These are phyloP conservation scores for Phytophthora sansomeana DNA, from an alignment of 352 stramenopile species.

Conservation along the genomic window DNA sequence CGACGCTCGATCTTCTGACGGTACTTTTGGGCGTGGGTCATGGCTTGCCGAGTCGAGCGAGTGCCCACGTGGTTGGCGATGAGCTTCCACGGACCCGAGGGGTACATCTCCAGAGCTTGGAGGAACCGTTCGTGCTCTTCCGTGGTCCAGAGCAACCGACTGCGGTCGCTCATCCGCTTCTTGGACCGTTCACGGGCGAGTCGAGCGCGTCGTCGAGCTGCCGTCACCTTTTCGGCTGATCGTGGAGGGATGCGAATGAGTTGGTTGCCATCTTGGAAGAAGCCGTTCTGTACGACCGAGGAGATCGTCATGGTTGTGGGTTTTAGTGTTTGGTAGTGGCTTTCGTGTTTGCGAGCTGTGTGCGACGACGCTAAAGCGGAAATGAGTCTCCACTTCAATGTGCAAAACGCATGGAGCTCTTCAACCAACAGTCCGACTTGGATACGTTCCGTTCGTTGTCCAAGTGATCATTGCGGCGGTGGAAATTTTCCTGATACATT, in stretches of 20 bases:
- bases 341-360: slow-evolving; percentile 10
- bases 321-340: neutral
- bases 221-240: slow-evolving; percentile 30
- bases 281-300: slow-evolving; percentile 39
- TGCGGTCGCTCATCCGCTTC: slow-evolving; percentile 36
- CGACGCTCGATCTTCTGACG: slow-evolving; percentile 44
- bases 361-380: slow-evolving; percentile 15
- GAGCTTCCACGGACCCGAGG: slow-evolving; percentile 49
- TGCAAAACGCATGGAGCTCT: slow-evolving; percentile 11
- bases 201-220: slow-evolving; percentile 21
- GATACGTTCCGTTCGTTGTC: slow-evolving; percentile 17
- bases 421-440: slow-evolving; percentile 14
- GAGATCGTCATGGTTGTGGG: slow-evolving; percentile 42
- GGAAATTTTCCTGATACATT: slow-evolving; percentile 44
- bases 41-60: slow-evolving; percentile 44
- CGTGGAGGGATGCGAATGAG: slow-evolving; percentile 37
- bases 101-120: slow-evolving; percentile 48
- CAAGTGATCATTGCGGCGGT: slow-evolving; percentile 15
- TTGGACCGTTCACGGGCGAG: slow-evolving; percentile 35
- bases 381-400: slow-evolving; percentile 29
- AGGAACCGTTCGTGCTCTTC: slow-evolving; percentile 58
- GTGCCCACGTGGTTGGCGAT: slow-evolving; percentile 47
- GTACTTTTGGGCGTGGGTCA: slow-evolving; percentile 58
- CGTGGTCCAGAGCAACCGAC: slow-evolving; percentile 34
- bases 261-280: slow-evolving; percentile 41